A percentile compares a stretch with the other conserved stretches of the same genome.
Evolutionary conservation across 371 early-diverging fungal genomes (phyloP).

Genomic region (Mortierella sp.): DNA sequence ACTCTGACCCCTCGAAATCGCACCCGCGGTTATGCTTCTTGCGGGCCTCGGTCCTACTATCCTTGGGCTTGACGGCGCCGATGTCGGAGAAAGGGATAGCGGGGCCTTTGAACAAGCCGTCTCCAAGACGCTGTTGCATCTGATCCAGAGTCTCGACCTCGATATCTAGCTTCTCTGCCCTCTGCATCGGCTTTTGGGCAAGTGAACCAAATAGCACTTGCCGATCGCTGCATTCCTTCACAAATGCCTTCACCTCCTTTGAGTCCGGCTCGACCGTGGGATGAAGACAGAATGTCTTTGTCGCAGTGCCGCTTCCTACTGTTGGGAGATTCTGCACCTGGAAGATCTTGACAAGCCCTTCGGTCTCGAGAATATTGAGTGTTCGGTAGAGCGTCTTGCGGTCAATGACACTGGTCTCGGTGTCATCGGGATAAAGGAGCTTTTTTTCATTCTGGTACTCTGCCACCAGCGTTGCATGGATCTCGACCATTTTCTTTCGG

Average conservation of each 20-base stretch:
- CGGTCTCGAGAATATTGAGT: slow-evolving; percentile 25
- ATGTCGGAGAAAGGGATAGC: slow-evolving; percentile 21
- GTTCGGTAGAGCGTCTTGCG: slow-evolving; percentile 39
- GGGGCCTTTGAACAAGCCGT: slow-evolving; percentile 13
- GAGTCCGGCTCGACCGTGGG: slow-evolving; percentile 30
- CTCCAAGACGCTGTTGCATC: slow-evolving; percentile 36
- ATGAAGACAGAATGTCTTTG: slow-evolving; percentile 39
- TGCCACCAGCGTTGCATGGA: slow-evolving; percentile 25
- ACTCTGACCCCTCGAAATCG: slow-evolving; percentile 21
- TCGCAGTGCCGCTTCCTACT: slow-evolving; percentile 8
- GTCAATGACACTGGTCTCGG: slow-evolving; percentile 33
- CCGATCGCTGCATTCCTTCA: slow-evolving; percentile 31
- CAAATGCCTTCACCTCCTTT: slow-evolving; percentile 26
- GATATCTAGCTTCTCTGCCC: slow-evolving; percentile 19
- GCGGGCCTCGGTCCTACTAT: background rate
- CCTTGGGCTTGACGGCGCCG: slow-evolving; percentile 7
- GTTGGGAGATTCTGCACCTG: slow-evolving; percentile 30
- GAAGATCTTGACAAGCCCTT: slow-evolving; percentile 26
- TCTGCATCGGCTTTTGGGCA: slow-evolving; percentile 10
- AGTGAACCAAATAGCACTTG: slow-evolving; percentile 34
- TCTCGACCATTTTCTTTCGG: slow-evolving; percentile 27
- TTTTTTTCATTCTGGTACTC: slow-evolving; percentile 38
- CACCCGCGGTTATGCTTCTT: background rate
- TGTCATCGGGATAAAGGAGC: slow-evolving; percentile 18
- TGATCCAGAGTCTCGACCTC: slow-evolving; percentile 40